These are phyloP conservation scores for Xerocomus subilludens DNA, from an alignment of 1,284 basidiomycete genomes.

Conservation along the genomic window DNA sequence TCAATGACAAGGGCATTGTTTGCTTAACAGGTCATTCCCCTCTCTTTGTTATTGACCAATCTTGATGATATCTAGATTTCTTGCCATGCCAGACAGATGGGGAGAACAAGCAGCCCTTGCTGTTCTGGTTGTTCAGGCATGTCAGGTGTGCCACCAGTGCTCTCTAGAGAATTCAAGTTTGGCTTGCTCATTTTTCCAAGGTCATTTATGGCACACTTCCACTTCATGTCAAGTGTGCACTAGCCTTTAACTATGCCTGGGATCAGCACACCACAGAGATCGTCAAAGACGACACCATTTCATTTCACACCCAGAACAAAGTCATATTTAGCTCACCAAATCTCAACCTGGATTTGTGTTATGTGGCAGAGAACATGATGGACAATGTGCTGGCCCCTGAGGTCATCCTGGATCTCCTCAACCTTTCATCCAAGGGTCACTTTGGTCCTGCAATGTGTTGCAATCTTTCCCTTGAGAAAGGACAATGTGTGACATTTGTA, in stretches of 20 bases:
- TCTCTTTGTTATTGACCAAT: background rate
- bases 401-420: conserved; percentile 68
- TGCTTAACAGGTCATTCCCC: conserved; percentile 71
- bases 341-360: conserved; percentile 81
- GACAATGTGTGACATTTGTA: conserved; percentile 88
- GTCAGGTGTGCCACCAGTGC: conserved; percentile 64
- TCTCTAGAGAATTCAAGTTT: background rate
- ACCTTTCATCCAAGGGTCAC: conserved; percentile 74
- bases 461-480: conserved; percentile 75
- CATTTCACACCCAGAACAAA: conserved; percentile 62
- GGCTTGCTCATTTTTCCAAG: conserved; percentile 47
- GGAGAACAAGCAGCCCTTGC: conserved; percentile 66
- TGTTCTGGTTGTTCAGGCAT: conserved; percentile 89
- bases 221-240: conserved; percentile 86
- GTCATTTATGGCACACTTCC: conserved; percentile 82
- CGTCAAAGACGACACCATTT: conserved; percentile 59
- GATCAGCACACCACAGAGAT: conserved; percentile 74
- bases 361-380: conserved; percentile 67
- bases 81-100: conserved; percentile 72
- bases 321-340: conserved; percentile 71
- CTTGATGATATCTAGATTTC: conserved; percentile 65
- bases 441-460: conserved; percentile 67
- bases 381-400: conserved; percentile 63
- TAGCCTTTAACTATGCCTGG: conserved; percentile 93
- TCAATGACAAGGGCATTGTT: conserved; percentile 84